A percentile compares a stretch with the other conserved stretches of the same genome.
These are phyloP conservation scores for Suhomyces panamericanus DNA, from an alignment of 1,139 yeast species.

Conservation along the genomic window DNA sequence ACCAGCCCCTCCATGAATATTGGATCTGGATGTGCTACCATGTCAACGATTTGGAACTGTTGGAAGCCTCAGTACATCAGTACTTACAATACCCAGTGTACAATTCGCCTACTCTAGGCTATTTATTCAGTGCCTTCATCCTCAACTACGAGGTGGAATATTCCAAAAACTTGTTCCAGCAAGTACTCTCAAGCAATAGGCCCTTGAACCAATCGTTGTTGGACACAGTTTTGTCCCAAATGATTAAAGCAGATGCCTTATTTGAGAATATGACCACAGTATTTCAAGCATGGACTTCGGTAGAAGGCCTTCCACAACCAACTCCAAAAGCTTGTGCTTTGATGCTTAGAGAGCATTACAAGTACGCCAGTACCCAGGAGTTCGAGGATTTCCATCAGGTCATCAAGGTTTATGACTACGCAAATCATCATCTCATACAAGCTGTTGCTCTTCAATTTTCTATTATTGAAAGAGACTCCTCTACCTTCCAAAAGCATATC, in stretches of 20 bases:
- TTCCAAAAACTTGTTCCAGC: conserved; percentile 27
- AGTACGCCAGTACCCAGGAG: conserved; percentile 33
- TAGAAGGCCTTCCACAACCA: conserved; percentile 23
- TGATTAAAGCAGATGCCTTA: conserved; percentile 31
- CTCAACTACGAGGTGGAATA: conserved; percentile 36
- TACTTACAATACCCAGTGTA: conserved; percentile 21
- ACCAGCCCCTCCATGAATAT: conserved; percentile 23
- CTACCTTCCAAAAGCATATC: conserved; percentile 27
- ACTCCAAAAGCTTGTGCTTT: conserved; percentile 30
- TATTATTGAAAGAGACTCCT: conserved; percentile 30
- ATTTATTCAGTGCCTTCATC: conserved; percentile 32
- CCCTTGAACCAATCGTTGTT: conserved; percentile 27
- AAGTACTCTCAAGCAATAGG: conserved; percentile 21
- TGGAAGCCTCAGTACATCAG: conserved; percentile 22
- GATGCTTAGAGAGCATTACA: conserved; percentile 31
- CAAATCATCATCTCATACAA: conserved; percentile 26
- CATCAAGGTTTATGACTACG: conserved; percentile 23
- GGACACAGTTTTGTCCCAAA: conserved; percentile 29
- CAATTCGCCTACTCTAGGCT: conserved; percentile 29
- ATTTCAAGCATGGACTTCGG: conserved; percentile 32
- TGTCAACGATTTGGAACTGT: conserved; percentile 26
- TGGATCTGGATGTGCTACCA: conserved; percentile 39
- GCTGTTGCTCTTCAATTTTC: conserved; percentile 26
- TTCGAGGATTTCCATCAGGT: conserved; percentile 24
- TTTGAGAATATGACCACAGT: conserved; percentile 33